phyloP scores from a whole-genome alignment of 192 early-diverging fungal species.

The Piromyces finnis region DNA sequence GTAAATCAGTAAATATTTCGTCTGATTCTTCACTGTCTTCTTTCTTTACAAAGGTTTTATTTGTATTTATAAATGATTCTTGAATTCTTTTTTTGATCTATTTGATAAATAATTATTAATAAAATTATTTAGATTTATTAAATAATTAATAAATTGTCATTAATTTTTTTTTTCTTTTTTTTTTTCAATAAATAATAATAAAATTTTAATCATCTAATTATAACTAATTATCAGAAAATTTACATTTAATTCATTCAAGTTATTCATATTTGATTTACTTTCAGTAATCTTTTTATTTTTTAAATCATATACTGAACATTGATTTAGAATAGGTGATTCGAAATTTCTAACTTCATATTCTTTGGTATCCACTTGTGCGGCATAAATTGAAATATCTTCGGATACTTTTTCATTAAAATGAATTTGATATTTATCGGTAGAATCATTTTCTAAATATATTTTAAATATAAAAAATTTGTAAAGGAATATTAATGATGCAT shows the following conservation, averaged over 20 bases:
- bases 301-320: background rate
- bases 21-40: background rate
- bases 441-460: background rate
- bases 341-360: background rate
- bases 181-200: too few relatives aligned
- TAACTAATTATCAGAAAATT: too few relatives aligned
- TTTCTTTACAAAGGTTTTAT: background rate
- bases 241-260: background rate
- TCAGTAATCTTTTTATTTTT: background rate
- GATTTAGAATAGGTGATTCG: background rate
- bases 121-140: too few relatives aligned
- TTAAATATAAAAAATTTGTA: too few relatives aligned
- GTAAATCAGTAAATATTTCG: slow-evolving; percentile 25
- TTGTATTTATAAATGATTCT: background rate
- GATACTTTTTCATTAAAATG: background rate
- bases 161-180: too few relatives aligned
- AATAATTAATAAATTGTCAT: too few relatives aligned
- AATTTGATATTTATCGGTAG: background rate
- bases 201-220: too few relatives aligned
- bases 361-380: background rate
- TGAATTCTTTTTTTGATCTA: background rate
- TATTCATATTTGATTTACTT: background rate
- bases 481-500: too few relatives aligned
- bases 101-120: too few relatives aligned
- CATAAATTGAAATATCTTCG: background rate